Conservation (phyloP, 768 basidiomycete genomes). For the Tylopilus subfusipes region DNA sequence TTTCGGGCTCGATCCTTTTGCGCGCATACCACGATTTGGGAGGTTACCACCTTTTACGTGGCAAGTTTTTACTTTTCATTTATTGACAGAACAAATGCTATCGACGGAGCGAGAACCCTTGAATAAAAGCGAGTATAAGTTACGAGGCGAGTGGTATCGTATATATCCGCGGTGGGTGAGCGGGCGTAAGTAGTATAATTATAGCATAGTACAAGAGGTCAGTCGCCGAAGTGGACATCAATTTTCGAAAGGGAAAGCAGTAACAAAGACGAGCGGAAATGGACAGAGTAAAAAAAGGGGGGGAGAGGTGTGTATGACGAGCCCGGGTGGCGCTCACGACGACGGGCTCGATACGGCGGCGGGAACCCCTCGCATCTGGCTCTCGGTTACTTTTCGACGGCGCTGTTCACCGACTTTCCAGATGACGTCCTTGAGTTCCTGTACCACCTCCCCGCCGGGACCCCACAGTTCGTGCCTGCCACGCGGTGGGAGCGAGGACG, state of each 20-base stretch:
- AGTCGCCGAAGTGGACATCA: no score
- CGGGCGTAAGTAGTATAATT: no score
- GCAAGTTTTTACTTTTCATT: no score
- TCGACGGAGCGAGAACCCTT: neutral
- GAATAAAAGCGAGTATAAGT: neutral
- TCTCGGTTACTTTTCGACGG: constrained; percentile 48
- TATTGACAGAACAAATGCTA: neutral
- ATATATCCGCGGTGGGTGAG: no score
- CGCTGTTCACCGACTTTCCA: constrained; percentile 80
- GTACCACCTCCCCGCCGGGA: constrained; percentile 74
- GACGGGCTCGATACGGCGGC: no score
- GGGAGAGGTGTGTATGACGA: no score
- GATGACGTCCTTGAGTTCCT: constrained; percentile 83
- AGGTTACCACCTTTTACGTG: no score
- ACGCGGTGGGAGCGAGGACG: neutral
- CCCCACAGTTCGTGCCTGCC: constrained; percentile 53
- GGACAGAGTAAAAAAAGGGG: neutral
- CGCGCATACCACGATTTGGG: no score
- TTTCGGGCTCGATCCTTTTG: no score
- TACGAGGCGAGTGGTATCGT: neutral
- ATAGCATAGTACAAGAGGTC: no score
- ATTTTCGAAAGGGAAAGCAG: no score
- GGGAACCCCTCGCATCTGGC: neutral
- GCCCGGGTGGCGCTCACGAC: no score
- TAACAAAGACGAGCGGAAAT: neutral